phyloP scores from a whole-genome alignment of 2,329 filamentous ascomycete species.

The Colletotrichum camelliae region DNA sequence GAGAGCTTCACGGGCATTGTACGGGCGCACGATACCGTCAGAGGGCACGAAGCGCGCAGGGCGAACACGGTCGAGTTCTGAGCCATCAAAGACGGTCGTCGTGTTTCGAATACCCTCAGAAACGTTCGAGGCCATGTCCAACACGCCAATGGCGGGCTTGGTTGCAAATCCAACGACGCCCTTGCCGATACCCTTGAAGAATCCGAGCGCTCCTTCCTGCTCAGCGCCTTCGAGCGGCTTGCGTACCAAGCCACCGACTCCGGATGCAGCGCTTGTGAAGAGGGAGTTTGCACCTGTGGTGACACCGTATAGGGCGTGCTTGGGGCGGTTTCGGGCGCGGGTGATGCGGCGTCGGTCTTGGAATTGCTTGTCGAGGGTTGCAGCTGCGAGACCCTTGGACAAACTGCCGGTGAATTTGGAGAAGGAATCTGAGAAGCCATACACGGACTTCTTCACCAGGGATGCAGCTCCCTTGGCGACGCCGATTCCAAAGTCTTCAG shows the following conservation, averaged over 20 bases:
- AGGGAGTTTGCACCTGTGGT: constrained; percentile 95
- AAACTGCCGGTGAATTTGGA: constrained; percentile 97
- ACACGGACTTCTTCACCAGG: constrained; percentile 98
- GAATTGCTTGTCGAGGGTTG: constrained; percentile 97
- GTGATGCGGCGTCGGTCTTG: constrained; percentile 96
- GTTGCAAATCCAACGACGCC: constrained; percentile 93
- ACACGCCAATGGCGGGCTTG: constrained; percentile 94
- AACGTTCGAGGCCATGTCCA: constrained; percentile 96
- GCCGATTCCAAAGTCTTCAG: constrained; percentile 91
- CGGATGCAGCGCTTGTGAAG: constrained; percentile 88
- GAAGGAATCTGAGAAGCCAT: constrained; percentile 95
- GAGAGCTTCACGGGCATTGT: constrained; percentile 91
- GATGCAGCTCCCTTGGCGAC: constrained; percentile 97
- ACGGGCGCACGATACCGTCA: constrained; percentile 93
- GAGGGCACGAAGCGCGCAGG: constrained; percentile 89
- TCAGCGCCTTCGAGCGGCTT: constrained; percentile 96
- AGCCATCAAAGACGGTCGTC: constrained; percentile 95
- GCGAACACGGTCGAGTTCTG: constrained; percentile 93
- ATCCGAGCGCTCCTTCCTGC: constrained; percentile 90
- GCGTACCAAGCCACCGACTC: constrained; percentile 89
- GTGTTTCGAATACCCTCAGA: constrained; percentile 98
- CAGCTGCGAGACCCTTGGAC: constrained; percentile 93
- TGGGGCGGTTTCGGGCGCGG: constrained; percentile 88
- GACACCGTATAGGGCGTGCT: constrained; percentile 96
- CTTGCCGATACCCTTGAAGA: constrained; percentile 98